These are phyloP conservation scores for Kingdonia uniflora DNA, from an alignment of 164 flowering plant species.

Conservation along the genomic window DNA sequence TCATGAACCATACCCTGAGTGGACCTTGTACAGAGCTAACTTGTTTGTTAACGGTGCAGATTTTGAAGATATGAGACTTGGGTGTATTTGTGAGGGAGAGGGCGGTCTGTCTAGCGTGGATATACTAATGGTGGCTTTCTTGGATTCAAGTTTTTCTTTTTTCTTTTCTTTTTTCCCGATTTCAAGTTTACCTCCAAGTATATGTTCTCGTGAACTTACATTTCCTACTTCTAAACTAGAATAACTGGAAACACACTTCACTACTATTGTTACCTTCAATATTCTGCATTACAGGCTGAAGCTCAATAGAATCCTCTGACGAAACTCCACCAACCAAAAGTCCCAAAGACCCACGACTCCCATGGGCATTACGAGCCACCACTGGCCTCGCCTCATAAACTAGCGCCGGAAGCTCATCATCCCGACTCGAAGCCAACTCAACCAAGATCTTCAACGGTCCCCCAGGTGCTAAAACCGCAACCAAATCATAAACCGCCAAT, in stretches of 20 bases:
- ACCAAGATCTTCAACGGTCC: constrained; percentile 85
- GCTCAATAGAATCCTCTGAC: constrained; percentile 40
- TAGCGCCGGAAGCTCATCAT: constrained; percentile 82
- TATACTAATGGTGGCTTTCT: no score
- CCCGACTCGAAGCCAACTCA: constrained; percentile 67
- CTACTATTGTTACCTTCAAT: constrained; percentile 5
- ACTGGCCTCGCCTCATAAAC: constrained; percentile 80
- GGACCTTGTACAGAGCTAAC: no score
- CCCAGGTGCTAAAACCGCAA: constrained; percentile 80
- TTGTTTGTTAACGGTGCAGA: no score
- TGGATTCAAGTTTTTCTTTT: no score
- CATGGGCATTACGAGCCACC: constrained; percentile 7
- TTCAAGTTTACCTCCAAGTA: no score
- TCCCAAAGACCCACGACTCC: constrained; percentile 24
- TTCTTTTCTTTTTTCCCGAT: no score
- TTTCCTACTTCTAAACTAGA: no score
- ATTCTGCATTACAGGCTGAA: constrained; percentile 29
- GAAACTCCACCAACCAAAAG: constrained; percentile 41
- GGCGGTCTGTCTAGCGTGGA: no score
- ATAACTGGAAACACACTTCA: not conserved
- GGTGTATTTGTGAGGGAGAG: no score
- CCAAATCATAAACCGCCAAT: constrained; percentile 77
- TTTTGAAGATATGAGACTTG: no score
- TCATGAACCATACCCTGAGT: no score
- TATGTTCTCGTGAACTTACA: no score